Evolutionary conservation across 176 grass and related monocot genomes (phyloP), one percentile per base, ranked within the genome.

Genomic region (Pharus latifolius): DNA sequence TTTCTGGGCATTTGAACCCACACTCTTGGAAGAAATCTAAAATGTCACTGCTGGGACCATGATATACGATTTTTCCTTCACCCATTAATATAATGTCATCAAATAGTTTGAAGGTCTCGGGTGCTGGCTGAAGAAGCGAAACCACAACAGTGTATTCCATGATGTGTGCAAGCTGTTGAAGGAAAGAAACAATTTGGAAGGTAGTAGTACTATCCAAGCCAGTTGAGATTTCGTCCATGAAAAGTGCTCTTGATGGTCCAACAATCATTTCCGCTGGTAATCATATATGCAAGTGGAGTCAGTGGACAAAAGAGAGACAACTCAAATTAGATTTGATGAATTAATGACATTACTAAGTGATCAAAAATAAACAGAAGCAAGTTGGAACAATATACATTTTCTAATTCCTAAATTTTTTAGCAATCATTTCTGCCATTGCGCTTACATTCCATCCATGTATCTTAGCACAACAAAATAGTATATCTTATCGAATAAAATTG

Each of bases 191-290:
- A 52, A 96, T 87, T 61, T 91, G 92, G 48, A 83, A 86, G 16
- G 92, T 96, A 7, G 92, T 96, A 19, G 88, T 83, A 63, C 88
- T 91, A 18, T 96, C 92, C 42, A 96, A 52, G 33, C 92, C 88
- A 38, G 85, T 88, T 75, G 92, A 96, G 73, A 96, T 96, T 79
- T 96, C 92, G 81, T 96, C 92, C 92, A 96, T 96, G 45, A 96
- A 81, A 25, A 96, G 82, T 11, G 67, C 85, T 72, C 75, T 96
- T 65, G 82, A 85, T 12, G 92, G 92, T 14, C 92, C 88, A 17
- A 91, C 80, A 75, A 96, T 86, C 82, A 96, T 89, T 79, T 96
- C 92, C 43, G 85, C 85, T 91, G 78, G 22, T 64, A 15, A n/a
- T n/a, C n/a, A n/a, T n/a, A n/a, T n/a, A n/a, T n/a, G n/a, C n/a